A percentile compares a stretch with the other conserved stretches of the same genome.
Evolutionary conservation across 2,329 filamentous ascomycete species (phyloP).

Genomic region (Fusarium marasasianum): DNA sequence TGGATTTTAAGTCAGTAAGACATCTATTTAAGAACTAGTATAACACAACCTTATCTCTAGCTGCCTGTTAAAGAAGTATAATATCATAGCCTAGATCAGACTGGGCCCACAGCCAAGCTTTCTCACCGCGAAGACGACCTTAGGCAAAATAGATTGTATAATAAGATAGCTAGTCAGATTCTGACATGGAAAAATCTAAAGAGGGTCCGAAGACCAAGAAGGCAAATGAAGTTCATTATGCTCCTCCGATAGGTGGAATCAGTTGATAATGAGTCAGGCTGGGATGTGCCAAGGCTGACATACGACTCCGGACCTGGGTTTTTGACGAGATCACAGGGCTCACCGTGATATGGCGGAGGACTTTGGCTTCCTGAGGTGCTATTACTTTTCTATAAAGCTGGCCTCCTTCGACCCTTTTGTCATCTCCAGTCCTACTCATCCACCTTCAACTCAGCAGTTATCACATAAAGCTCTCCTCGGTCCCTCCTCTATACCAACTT

Average conservation of each 20-base stretch:
- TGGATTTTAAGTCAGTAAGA: background rate
- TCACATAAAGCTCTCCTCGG: background rate
- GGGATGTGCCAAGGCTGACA: background rate
- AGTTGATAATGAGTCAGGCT: background rate
- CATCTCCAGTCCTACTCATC: background rate
- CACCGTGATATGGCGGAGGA: no score
- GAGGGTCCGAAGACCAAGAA: background rate
- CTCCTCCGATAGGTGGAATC: background rate
- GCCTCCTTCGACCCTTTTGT: no score
- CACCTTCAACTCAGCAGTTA: background rate
- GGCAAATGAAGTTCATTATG: background rate
- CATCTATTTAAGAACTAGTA: no score
- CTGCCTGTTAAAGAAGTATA: background rate
- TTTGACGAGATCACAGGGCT: background rate
- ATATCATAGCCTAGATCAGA: background rate
- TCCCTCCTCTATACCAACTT: background rate
- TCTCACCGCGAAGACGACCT: background rate
- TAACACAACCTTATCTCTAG: background rate
- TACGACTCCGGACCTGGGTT: background rate
- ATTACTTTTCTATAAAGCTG: background rate
- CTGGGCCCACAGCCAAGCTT: background rate
- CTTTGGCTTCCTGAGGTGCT: no score
- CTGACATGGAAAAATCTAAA: accelerated
- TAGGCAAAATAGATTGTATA: background rate
- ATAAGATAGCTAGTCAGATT: background rate